These are phyloP conservation scores for Neocucurbitaria cava DNA, from an alignment of 2,329 filamentous ascomycete species.

Conservation along the genomic window DNA sequence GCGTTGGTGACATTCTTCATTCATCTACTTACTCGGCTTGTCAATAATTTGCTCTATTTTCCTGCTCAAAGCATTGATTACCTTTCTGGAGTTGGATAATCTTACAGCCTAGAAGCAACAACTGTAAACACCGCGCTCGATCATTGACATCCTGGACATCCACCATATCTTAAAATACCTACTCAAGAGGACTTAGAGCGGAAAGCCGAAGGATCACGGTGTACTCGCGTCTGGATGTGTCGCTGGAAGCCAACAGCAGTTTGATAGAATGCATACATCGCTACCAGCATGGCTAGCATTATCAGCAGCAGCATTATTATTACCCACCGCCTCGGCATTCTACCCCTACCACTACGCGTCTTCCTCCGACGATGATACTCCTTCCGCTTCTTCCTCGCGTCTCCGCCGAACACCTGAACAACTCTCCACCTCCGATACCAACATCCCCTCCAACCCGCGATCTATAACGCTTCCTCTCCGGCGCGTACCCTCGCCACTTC, in stretches of 20 bases:
- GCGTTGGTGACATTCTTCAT: background rate
- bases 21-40: background rate
- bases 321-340: slow-evolving; percentile 41
- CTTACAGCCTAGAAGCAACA: no score
- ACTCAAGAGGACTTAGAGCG: background rate
- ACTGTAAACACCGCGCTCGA: no score
- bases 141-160: no score
- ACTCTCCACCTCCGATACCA: slow-evolving; percentile 3
- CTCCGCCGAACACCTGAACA: slow-evolving; percentile 11
- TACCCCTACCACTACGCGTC: slow-evolving; percentile 40
- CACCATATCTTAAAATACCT: background rate
- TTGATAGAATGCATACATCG: slow-evolving; percentile 35
- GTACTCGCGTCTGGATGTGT: background rate
- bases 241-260: background rate
- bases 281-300: slow-evolving; percentile 29
- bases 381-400: slow-evolving; percentile 5
- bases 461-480: slow-evolving; percentile 38
- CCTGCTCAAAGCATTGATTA: background rate
- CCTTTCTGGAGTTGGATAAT: background rate
- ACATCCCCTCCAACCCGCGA: background rate
- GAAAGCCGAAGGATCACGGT: background rate
- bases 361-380: slow-evolving; percentile 4
- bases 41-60: background rate
- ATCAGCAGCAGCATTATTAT: slow-evolving; percentile 33
- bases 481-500: slow-evolving; percentile 37